phyloP scores from a whole-genome alignment of 2,329 filamentous ascomycete genomes.

The Aspergillus transmontanensis region DNA sequence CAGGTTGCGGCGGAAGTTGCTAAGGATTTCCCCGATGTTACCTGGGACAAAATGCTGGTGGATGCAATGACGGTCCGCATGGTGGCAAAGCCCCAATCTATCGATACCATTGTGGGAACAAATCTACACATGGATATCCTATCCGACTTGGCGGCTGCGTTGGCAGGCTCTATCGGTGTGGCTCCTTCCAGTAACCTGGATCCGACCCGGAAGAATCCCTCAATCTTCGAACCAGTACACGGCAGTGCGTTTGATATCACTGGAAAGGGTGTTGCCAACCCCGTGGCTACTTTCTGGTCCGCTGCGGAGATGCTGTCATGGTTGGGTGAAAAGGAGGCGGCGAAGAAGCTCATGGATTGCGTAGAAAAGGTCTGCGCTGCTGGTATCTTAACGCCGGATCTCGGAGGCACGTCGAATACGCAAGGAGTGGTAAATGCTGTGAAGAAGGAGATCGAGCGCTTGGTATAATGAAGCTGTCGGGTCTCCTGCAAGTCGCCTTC shows the following conservation, averaged over 20 bases:
- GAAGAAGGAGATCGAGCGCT: conserved; percentile 50
- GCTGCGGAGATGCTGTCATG: conserved; percentile 68
- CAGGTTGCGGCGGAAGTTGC: conserved; percentile 52
- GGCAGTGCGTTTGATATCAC: conserved; percentile 66
- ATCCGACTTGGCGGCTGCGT: conserved; percentile 68
- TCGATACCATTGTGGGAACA: conserved; percentile 58
- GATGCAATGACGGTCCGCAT: conserved; percentile 60
- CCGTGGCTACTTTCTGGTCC: conserved; percentile 68
- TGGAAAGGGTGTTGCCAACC: conserved; percentile 62
- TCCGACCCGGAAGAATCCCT: conserved; percentile 61
- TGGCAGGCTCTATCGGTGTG: conserved; percentile 71
- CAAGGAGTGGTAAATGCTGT: conserved; percentile 61
- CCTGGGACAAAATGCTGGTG: conserved; percentile 58
- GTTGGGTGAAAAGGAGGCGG: conserved; percentile 60
- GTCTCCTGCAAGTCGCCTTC: neutral
- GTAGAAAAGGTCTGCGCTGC: conserved; percentile 61
- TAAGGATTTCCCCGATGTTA: conserved; percentile 54
- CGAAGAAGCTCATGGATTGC: conserved; percentile 58
- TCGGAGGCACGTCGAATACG: conserved; percentile 60
- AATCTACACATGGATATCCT: conserved; percentile 66
- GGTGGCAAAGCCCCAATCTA: conserved; percentile 52
- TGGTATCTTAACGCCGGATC: conserved; percentile 59
- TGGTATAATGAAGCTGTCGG: neutral
- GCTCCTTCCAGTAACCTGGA: conserved; percentile 70
- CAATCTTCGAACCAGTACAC: conserved; percentile 66